A percentile compares a stretch with the other conserved stretches of the same genome.
phyloP scores from a whole-genome alignment of 1,284 basidiomycete species.

The Anthracocystis setariae region DNA sequence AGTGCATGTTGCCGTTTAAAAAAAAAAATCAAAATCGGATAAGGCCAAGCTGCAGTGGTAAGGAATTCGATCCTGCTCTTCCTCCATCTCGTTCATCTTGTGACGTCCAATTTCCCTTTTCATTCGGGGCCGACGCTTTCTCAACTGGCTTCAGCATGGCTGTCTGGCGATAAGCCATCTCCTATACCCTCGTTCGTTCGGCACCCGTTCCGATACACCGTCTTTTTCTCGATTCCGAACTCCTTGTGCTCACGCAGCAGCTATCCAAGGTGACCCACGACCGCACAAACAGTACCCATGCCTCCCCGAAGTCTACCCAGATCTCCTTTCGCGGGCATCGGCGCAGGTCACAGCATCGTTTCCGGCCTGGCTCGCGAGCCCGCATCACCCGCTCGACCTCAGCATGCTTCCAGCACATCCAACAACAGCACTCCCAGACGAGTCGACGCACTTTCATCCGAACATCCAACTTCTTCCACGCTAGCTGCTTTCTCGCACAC shows the following conservation, averaged over 20 bases:
- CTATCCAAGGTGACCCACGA: too few species aligned
- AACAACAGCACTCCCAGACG: slow-evolving; percentile 10
- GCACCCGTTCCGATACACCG: too few species aligned
- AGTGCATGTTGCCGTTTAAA: too few species aligned
- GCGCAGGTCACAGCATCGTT: slow-evolving; percentile 29
- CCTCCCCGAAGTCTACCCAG: slow-evolving; percentile 29
- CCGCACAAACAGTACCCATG: slow-evolving; percentile 7
- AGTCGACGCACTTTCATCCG: slow-evolving; percentile 10
- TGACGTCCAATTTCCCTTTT: too few species aligned
- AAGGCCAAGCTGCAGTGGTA: background rate
- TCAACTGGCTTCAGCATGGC: background rate
- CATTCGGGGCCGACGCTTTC: background rate
- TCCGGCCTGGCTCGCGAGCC: slow-evolving; percentile 19
- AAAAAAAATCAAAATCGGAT: too few species aligned
- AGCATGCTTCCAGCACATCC: slow-evolving; percentile 4
- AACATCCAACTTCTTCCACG: slow-evolving; percentile 2
- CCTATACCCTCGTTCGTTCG: too few species aligned
- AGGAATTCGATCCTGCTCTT: too few species aligned
- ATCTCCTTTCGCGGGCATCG: slow-evolving; percentile 42
- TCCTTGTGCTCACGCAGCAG: too few species aligned
- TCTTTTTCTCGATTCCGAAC: too few species aligned
- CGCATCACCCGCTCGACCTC: slow-evolving; percentile 13
- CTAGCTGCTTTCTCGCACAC: slow-evolving; percentile 10
- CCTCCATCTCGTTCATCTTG: too few species aligned
- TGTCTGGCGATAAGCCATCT: background rate